Conservation (phyloP, 2,329 filamentous ascomycete species). For the Claviceps paspali region DNA sequence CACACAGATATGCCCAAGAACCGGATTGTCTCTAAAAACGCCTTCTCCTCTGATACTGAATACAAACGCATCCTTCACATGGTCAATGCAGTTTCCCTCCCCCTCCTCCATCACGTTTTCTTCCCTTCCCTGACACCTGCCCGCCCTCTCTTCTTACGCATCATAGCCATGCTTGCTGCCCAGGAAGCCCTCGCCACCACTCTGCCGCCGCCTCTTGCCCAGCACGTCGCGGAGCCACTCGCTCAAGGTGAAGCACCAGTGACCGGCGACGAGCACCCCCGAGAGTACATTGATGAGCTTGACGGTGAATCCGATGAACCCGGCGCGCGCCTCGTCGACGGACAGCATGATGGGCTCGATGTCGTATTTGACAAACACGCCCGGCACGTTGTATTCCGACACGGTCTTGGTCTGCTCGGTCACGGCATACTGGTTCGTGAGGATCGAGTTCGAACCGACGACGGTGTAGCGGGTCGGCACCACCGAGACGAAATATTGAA, state of each 20-base stretch:
- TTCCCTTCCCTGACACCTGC: too few species aligned
- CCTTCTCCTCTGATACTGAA: too few species aligned
- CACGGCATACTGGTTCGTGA: slow-evolving; percentile 96
- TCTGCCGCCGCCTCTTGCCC: slow-evolving; percentile 31
- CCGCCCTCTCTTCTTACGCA: background rate
- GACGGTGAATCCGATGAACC: slow-evolving; percentile 60
- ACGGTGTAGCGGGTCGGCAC: slow-evolving; percentile 88
- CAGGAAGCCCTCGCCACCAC: slow-evolving; percentile 32
- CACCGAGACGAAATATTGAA: slow-evolving; percentile 92
- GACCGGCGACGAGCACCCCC: slow-evolving; percentile 81
- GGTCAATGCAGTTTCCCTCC: too few species aligned
- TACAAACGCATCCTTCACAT: too few species aligned
- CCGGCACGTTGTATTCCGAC: slow-evolving; percentile 57
- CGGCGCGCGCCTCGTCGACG: slow-evolving; percentile 66
- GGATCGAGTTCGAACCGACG: slow-evolving; percentile 49
- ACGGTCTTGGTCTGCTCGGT: slow-evolving; percentile 70
- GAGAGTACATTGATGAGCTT: slow-evolving; percentile 81
- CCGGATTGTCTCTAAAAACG: too few species aligned
- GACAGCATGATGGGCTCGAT: slow-evolving; percentile 88
- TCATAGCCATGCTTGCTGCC: slow-evolving; percentile 28
- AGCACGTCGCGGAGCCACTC: slow-evolving; percentile 53
- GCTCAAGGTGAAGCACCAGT: slow-evolving; percentile 78
- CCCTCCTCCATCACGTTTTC: too few species aligned
- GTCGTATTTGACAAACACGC: slow-evolving; percentile 97
- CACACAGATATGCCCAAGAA: too few species aligned